phyloP scores from a whole-genome alignment of 2,329 filamentous ascomycete species.

The Diaporthe ilicicola region DNA sequence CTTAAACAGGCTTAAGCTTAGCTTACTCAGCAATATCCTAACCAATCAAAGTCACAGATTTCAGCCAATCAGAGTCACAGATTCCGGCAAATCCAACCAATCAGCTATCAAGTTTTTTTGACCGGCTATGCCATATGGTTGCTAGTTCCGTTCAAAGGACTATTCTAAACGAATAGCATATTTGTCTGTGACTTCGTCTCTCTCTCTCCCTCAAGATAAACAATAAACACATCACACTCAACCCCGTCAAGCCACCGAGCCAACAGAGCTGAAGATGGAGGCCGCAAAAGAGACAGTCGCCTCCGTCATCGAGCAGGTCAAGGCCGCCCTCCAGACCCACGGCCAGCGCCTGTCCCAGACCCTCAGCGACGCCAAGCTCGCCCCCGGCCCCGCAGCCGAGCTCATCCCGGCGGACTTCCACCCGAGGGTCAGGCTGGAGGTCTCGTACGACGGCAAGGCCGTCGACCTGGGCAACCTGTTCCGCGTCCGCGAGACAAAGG shows the following conservation, averaged over 20 bases:
- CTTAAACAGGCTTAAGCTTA: too few species aligned
- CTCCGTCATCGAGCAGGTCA: constrained; percentile 2
- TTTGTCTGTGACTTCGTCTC: neutral
- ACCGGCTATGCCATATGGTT: too few species aligned
- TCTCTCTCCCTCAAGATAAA: neutral
- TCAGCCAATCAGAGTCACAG: too few species aligned
- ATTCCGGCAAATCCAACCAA: too few species aligned
- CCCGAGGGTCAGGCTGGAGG: constrained; percentile 49
- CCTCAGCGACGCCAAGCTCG: constrained; percentile 48
- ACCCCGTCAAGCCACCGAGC: neutral
- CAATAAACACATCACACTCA: neutral
- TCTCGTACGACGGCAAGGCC: constrained; percentile 41
- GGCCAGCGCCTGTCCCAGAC: constrained; percentile 21
- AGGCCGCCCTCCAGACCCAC: constrained; percentile 16
- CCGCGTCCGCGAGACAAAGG: constrained; percentile 47
- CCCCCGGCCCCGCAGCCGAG: constrained; percentile 48
- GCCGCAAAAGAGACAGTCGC: constrained; percentile 15
- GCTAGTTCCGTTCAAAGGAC: too few species aligned
- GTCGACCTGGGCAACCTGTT: constrained; percentile 42
- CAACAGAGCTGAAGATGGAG: constrained; percentile 1
- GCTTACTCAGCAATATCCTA: too few species aligned
- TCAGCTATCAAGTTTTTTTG: too few species aligned
- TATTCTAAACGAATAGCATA: too few species aligned
- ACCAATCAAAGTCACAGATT: too few species aligned
- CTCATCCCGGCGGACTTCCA: constrained; percentile 53